Base-by-base conservation (phyloP, 768 basidiomycete species). In the Termitomyces sp. region DNA sequence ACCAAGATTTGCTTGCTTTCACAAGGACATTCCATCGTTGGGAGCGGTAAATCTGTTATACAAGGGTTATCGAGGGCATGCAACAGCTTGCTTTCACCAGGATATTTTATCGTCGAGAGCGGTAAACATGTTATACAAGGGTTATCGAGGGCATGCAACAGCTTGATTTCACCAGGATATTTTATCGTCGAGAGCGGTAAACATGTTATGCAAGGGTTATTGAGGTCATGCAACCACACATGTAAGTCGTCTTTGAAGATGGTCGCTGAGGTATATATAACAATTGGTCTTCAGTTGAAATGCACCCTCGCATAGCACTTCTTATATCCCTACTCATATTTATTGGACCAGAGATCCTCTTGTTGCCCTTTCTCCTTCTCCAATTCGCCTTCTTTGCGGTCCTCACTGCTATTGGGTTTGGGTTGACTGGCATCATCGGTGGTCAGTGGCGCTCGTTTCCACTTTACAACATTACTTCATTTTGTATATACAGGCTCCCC, bases 341-440 rank as follows among this genome's bases (percentile, higher is more conserved):
- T 20, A n/a, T 59, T 5, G 58, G 58, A 33, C 58, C 58, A 35
- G 2, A 11, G 40, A 59, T 53, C 50, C 32, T 59, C 15, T n/a
- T 59, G 12, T 16, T 59, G 13, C 50, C 58, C n/a, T 20, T 59
- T n/a, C 1, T 51, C 49, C 36, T 58, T 7, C 36, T 49, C 22
- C 39, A 58, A 20, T 9, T 39, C 15, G 57, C 39, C 4, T 28
- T 58, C 24, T 42, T 28, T 7, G 8, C 3, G 42, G 49, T 51
- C 0, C 49, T 58, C 3, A 1, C 2, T 22, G 15, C 33, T 33
- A 16, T 58, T 20, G 57, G 57, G 20, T 58, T 58, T 40, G 46
- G 36, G 3, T 6, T 11, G 32, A 20, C 7, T 24, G 46, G 57
- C 4, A 20, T 58, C 15, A 58, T 6, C n/a, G 39, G 39, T 4